Conservation (phyloP, 306 rosid species). For the Vachellia pachyceras region DNA sequence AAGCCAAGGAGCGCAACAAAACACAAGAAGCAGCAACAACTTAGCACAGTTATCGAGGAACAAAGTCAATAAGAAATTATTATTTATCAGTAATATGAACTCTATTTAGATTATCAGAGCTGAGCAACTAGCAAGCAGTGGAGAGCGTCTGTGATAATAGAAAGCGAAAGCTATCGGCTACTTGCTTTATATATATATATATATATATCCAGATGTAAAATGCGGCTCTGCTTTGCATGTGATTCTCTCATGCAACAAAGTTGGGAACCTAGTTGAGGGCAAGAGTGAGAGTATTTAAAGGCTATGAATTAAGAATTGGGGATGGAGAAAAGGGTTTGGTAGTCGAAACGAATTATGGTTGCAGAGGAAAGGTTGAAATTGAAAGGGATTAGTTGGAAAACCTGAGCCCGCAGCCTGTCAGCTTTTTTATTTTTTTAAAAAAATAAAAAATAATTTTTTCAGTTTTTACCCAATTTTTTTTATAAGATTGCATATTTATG, state of each 20-base stretch:
- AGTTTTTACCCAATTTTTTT: too few species aligned
- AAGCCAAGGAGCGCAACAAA: constrained; percentile 4
- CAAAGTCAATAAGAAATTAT: constrained; percentile 44
- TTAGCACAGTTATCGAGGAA: constrained; percentile 70
- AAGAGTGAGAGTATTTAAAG: background rate
- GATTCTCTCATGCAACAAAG: constrained; percentile 27
- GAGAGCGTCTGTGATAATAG: constrained; percentile 57
- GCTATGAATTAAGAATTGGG: background rate
- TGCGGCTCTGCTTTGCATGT: constrained; percentile 41
- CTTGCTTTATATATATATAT: constrained; percentile 36
- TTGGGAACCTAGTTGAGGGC: background rate
- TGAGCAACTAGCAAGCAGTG: constrained; percentile 47
- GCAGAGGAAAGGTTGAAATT: constrained; percentile 38
- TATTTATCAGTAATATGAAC: background rate
- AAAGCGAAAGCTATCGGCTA: constrained; percentile 57
- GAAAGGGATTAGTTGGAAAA: constrained; percentile 10
- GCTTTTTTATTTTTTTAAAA: too few species aligned
- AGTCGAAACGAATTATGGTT: constrained; percentile 30
- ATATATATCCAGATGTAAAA: background rate
- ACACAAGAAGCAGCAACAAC: background rate
- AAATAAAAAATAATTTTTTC: too few species aligned
- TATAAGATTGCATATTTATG: too few species aligned
- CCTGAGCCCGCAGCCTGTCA: too few species aligned
- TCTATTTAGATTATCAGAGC: constrained; percentile 52
- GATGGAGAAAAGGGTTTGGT: constrained; percentile 10